Base-by-base conservation (phyloP, 352 stramenopile genomes). In the Poterioochromonas sp. region DNA sequence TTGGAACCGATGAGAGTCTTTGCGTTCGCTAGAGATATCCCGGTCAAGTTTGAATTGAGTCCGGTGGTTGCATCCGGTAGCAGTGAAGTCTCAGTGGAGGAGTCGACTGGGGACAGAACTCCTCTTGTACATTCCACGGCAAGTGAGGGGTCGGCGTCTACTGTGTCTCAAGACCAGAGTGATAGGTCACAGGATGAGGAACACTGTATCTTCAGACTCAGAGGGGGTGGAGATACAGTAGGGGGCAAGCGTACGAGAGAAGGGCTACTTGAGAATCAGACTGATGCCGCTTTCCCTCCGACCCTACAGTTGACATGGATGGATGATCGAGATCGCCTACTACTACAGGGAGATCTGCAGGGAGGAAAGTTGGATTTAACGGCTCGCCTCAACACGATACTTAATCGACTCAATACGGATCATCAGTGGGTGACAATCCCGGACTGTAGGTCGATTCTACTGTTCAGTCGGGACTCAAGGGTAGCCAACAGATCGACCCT, bases 21-120 rank as follows among this genome's bases (percentile, higher is more conserved):
- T 68, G 58, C 58, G 58, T 68, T 68, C 58, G 34, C 58, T 68
- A 68, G 58, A 68, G 58, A 68, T 68, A 68, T 68, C 58, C 58
- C 58, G 58, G 58, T 68, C 58, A 68, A 68, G 58, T 68, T 68
- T 68, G 58, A 68, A 68, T 68, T 68, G 58, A 68, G 58, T 68
- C 58, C 58, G 58, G 58, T 68, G 58, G 58, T 68, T 68, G 58
- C 58, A 68, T 68, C 58, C 58, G 58, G 58, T 68, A 68, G 58
- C 58, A 68, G 58, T 68, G 58, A 68, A 68, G 58, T 68, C 58
- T 68, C 58, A 68, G 58, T 68, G 58, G 58, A 68, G 58, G 58
- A 68, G 58, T 68, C 58, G 58, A 68, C 58, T 68, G 58, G 58
- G 58, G 58, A 68, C 58, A 68, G 58, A 68, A 68, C 58, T 68